Evolutionary conservation across 148 eudicot species (phyloP), one percentile per base, ranked within the genome.

Genomic region (Rhododendron vialii): DNA sequence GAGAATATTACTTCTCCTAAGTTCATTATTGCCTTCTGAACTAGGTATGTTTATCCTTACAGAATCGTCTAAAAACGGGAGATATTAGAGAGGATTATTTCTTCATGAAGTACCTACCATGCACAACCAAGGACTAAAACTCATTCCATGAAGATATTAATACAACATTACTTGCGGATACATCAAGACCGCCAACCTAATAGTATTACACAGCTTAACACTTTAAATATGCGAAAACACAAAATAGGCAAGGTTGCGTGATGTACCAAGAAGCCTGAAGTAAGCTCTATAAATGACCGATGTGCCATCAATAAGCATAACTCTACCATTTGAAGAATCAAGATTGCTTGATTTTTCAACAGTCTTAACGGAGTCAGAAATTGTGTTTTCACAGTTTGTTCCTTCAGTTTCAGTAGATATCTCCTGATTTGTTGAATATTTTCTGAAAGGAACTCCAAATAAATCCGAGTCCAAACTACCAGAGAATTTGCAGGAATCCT

Each of bases 281-380:
- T 97, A 97, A 48, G 99, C 95, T 87, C 98, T 92, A 86, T 97
- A 95, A 26, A 97, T 95, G 87, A 97, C 83, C 51, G 99, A 90
- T 3, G 98, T 95, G 74, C 99, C 99, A 87, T 97, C 99, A 87
- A 97, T 97, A 77, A 97, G 98, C 99, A 97, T 95, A 78, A 97
- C 94, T 90, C 98, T 91, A 35, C 95, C 98, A 88, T 90, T 89
- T 79, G 98, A 88, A 84, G 92, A 85, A 88, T 75, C 90, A 43
- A 15, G 71, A 67, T 74, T 83, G 22, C 86, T 61, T 41, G 87
- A 35, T 18, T 80, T 82, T 38, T 78, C 87, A 33, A 61, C 87
- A 67, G 81, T 69, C 73, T 82, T 51, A 28, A 86, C 86, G 76
- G 94, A 90, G 89, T 88, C 88, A 45, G 88, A 43, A 59, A 48